phyloP scores from a whole-genome alignment of 495 filamentous ascomycete genomes.

The Stereocaulon alpinum region DNA sequence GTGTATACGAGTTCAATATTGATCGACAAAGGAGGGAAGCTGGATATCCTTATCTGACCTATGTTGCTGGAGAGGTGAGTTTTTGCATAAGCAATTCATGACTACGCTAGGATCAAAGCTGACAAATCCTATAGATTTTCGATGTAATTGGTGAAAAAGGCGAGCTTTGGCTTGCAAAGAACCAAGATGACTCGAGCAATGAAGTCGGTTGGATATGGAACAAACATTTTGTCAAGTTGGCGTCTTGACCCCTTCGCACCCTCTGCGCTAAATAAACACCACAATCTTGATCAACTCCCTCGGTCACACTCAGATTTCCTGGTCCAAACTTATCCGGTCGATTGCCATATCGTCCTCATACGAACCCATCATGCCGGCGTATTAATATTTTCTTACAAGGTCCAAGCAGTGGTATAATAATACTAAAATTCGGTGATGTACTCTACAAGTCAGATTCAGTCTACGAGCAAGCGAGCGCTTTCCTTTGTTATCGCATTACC shows the following conservation, averaged over 20 bases:
- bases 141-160: conserved; percentile 91
- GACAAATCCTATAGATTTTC: conserved; percentile 45
- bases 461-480: conserved; percentile 2
- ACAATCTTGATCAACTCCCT: not conserved
- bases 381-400: not conserved
- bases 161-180: conserved; percentile 93
- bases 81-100: not conserved
- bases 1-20: conserved; percentile 93
- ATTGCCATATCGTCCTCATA: not conserved
- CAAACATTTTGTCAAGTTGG: conserved; percentile 84
- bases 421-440: conserved; percentile 6
- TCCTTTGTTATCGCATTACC: not conserved
- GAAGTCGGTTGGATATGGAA: conserved; percentile 98
- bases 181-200: conserved; percentile 75
- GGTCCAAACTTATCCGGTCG: not conserved
- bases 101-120: conserved; percentile 9
- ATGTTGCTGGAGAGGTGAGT: conserved; percentile 76
- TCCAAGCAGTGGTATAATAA: not conserved
- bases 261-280: not conserved
- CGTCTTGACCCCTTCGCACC: conserved; percentile 20
- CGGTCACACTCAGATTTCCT: not conserved
- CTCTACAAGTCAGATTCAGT: not conserved
- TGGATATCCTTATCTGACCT: conserved; percentile 91
- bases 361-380: not conserved
- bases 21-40: conserved; percentile 83